phyloP scores from a whole-genome alignment of 345 rosid genomes.

The Ricinus communis region DNA sequence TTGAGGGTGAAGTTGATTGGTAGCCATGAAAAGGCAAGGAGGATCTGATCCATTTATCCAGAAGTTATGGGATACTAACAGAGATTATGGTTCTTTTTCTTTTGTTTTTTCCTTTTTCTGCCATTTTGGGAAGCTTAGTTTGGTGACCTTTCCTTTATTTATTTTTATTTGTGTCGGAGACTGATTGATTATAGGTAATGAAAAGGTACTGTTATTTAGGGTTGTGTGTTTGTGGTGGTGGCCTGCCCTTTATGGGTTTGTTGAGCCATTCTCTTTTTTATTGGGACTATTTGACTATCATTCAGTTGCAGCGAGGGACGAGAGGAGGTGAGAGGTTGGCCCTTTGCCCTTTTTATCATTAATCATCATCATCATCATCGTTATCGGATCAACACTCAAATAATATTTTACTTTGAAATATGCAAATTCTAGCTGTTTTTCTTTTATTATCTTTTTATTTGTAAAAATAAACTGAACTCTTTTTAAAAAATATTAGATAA shows the following conservation, averaged over 20 bases:
- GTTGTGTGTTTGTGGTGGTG: not conserved
- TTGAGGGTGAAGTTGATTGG: too few relatives aligned
- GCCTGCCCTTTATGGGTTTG: not conserved
- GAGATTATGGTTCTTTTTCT: not conserved
- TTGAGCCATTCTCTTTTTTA: not conserved
- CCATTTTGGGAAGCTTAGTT: too few relatives aligned
- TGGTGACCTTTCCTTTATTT: not conserved
- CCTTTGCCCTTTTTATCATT: slow-evolving; percentile 1
- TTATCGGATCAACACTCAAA: too few relatives aligned
- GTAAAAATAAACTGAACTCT: too few relatives aligned
- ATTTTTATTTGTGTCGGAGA: not conserved
- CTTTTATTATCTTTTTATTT: too few relatives aligned
- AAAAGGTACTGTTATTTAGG: not conserved
- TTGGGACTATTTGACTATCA: not conserved
- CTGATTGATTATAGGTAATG: not conserved
- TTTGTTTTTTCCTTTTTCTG: not conserved
- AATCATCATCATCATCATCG: too few relatives aligned
- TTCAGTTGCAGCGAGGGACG: not conserved
- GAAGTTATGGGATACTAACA: not conserved
- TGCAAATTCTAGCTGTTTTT: too few relatives aligned
- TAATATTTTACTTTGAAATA: too few relatives aligned
- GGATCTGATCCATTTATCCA: not conserved
- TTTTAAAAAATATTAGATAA: too few relatives aligned
- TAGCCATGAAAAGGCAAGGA: too few relatives aligned
- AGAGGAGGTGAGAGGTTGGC: not conserved